A percentile compares a stretch with the other conserved stretches of the same genome.
Evolutionary conservation across 106 monocot genomes (phyloP).

Genomic region (Cymbidium sinense): DNA sequence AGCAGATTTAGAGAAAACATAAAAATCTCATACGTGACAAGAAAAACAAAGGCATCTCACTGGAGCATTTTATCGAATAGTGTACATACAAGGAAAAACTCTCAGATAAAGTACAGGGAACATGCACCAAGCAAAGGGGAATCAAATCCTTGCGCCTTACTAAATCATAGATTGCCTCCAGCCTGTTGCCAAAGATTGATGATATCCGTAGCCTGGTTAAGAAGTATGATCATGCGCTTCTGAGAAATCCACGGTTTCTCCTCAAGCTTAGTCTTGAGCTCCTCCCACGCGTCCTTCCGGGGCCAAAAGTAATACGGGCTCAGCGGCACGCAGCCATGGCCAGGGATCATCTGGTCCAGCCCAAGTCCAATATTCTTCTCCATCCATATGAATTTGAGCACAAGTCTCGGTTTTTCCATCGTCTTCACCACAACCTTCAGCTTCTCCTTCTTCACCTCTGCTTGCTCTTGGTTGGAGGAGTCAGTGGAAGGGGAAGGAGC

Average conservation of each 20-base stretch:
- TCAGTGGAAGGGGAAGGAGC: background rate
- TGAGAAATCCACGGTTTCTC: conserved; percentile 50
- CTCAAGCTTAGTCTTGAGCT: conserved; percentile 54
- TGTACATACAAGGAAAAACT: background rate
- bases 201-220: conserved; percentile 67
- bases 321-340: conserved; percentile 35
- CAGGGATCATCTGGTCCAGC: conserved; percentile 47
- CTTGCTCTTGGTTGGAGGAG: background rate
- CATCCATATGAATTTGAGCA: conserved; percentile 39
- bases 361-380: conserved; percentile 43
- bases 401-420: conserved; percentile 30
- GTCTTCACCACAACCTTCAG: conserved; percentile 35
- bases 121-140: background rate
- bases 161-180: conserved; percentile 27
- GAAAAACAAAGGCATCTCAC: background rate
- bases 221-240: conserved; percentile 55
- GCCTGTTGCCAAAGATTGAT: conserved; percentile 75
- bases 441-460: conserved; percentile 13
- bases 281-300: conserved; percentile 69
- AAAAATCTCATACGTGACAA: background rate
- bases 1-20: background rate
- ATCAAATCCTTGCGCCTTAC: too few species aligned
- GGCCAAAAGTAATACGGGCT: conserved; percentile 72
- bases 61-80: conserved; percentile 6
- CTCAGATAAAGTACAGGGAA: background rate